Evolutionary conservation across 495 filamentous ascomycete species (phyloP).

Genomic region (Annulohypoxylon nitens): DNA sequence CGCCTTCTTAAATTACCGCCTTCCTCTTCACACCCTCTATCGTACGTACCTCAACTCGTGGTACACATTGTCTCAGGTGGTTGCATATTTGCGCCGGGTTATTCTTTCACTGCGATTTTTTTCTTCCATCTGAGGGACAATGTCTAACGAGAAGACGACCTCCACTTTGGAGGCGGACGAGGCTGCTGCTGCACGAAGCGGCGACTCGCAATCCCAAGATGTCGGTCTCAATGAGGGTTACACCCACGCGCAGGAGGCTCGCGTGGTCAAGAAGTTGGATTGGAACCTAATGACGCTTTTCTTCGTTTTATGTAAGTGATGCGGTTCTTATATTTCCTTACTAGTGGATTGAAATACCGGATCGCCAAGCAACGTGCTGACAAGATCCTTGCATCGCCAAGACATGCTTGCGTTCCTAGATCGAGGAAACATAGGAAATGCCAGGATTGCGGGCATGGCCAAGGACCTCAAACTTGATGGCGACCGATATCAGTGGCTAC

Average conservation of each 20-base stretch:
- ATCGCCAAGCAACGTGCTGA: slow-evolving; percentile 32
- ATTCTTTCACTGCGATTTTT: background rate
- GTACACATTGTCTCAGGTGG: slow-evolving; percentile 19
- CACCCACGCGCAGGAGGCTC: slow-evolving; percentile 35
- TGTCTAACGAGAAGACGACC: slow-evolving; percentile 39
- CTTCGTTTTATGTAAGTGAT: slow-evolving; percentile 52
- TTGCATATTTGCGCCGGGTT: slow-evolving; percentile 31
- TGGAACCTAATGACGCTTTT: slow-evolving; percentile 52
- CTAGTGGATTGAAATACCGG: background rate
- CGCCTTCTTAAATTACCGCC: slow-evolving; percentile 15
- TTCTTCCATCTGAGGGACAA: slow-evolving; percentile 11
- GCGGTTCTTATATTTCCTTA: background rate
- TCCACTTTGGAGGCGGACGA: slow-evolving; percentile 37
- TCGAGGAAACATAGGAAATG: slow-evolving; percentile 62
- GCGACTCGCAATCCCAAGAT: background rate
- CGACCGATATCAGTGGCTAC: slow-evolving; percentile 66
- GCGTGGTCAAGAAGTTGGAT: slow-evolving; percentile 52
- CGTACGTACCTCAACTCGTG: slow-evolving; percentile 2
- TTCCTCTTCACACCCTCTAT: background rate
- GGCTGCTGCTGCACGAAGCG: slow-evolving; percentile 8
- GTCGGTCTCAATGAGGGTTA: background rate
- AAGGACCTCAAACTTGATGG: slow-evolving; percentile 50
- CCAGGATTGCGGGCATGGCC: slow-evolving; percentile 55
- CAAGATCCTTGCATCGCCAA: slow-evolving; percentile 28
- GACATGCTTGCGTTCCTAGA: slow-evolving; percentile 54